Base-by-base conservation (phyloP, 345 rosid genomes). In the Populus pruinosa region DNA sequence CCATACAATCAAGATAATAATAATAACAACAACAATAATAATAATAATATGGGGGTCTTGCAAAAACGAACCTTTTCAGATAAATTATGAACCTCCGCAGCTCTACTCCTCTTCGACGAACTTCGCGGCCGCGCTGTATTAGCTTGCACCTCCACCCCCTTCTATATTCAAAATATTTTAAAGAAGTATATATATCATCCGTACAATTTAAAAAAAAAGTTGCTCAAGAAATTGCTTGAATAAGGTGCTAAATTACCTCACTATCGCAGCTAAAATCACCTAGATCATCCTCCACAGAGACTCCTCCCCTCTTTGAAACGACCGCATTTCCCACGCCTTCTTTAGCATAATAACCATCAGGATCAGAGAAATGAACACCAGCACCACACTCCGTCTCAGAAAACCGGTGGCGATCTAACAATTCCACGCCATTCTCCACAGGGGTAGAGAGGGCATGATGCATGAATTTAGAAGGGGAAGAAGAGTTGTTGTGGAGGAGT, bases 31-130 rank as follows among this genome's bases (percentile, higher is more conserved):
- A 66, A 10, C 0, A 16, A 55, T 2, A 72, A 41, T 10, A 41
- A 41, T 9, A 10, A 41, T 4, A 33, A 33, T 4, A 33, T 3
- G 44, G 4, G 44, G 13, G 16, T 18, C 18, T 8, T 3, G 2
- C 10, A 39, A 83, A 47, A 39, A 8, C 67, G 35, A 83, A 95
- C 99, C 99, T 96, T 96, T 69, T 96, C 99, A 66, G 99, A 96
- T 75, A 93, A 79, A 87, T 96, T 96, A 81, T 96, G 99, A 76
- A 96, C 94, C 80, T 96, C 99, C 1, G 99, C 96, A 77, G 98
- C 94, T 84, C 99, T 85, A 79, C 92, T 93, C 85, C 99, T 87
- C 82, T 96, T 96, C 5, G 97, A 87, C 23, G 93, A 93, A 70
- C 74, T 77, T 79, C 83, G 84, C 6, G 87, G 80, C 72, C 70